A percentile compares a stretch with the other conserved stretches of the same genome.
Evolutionary conservation across 2,329 filamentous ascomycete species (phyloP).

Genomic region (Xylariales sp.): DNA sequence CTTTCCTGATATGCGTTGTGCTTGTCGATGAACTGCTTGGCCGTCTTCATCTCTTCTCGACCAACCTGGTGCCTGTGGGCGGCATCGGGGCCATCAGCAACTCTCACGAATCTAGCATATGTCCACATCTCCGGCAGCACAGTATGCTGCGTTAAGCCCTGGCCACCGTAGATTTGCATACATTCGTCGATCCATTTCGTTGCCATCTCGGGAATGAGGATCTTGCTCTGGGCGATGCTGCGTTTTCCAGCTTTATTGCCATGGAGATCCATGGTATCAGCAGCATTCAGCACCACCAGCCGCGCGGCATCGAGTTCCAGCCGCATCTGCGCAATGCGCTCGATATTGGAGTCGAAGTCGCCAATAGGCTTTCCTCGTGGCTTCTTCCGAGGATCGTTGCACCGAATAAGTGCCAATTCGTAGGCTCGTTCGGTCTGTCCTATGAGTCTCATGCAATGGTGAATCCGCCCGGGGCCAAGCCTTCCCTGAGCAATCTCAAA

Average conservation of each 20-base stretch:
- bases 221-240: constrained; percentile 35
- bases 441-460: constrained; percentile 37
- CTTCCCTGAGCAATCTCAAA: constrained; percentile 38
- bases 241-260: constrained; percentile 32
- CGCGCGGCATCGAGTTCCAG: constrained; percentile 35
- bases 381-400: constrained; percentile 31
- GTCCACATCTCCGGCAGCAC: constrained; percentile 37
- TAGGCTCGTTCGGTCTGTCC: constrained; percentile 37
- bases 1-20: constrained; percentile 29
- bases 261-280: constrained; percentile 35
- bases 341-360: constrained; percentile 36
- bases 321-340: constrained; percentile 35
- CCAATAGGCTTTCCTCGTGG: constrained; percentile 34
- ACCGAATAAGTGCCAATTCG: constrained; percentile 33
- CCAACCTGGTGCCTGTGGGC: constrained; percentile 37
- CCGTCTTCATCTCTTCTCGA: constrained; percentile 35
- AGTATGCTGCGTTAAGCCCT: constrained; percentile 36
- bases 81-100: constrained; percentile 36
- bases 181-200: constrained; percentile 36
- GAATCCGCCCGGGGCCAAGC: constrained; percentile 35
- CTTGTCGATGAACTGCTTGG: constrained; percentile 26
- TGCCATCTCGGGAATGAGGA: constrained; percentile 34
- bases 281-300: constrained; percentile 35
- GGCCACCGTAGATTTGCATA: constrained; percentile 37
- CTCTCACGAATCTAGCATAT: constrained; percentile 34